Conservation (phyloP, 208 protist genomes). For the Acanthamoeba healyi region DNA sequence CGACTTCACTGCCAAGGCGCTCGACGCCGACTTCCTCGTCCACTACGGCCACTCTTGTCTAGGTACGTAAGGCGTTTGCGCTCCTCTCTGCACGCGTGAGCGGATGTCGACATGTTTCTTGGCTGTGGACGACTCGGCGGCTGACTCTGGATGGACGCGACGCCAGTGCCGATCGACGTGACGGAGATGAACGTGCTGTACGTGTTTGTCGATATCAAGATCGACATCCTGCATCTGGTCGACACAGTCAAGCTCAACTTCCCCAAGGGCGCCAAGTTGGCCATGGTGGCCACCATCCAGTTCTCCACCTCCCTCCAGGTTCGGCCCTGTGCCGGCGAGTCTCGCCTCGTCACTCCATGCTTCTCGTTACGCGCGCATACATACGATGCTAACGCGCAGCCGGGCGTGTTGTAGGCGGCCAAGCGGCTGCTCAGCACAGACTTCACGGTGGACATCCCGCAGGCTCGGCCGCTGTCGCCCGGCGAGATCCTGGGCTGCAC, state of each 20-base stretch:
- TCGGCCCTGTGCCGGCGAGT: too few relatives aligned
- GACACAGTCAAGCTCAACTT: conserved; percentile 96
- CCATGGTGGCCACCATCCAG: conserved; percentile 97
- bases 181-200: conserved; percentile 97
- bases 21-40: conserved; percentile 98
- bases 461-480: conserved; percentile 96
- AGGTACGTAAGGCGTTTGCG: too few relatives aligned
- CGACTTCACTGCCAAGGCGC: conserved; percentile 96
- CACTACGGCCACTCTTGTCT: conserved; percentile 99
- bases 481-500: conserved; percentile 99
- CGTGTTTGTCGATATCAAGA: conserved; percentile 99
- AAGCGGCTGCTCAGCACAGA: conserved; percentile 91
- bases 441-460: conserved; percentile 93
- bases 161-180: conserved; percentile 88
- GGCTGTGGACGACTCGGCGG: too few relatives aligned
- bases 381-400: too few relatives aligned
- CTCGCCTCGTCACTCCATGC: conserved; percentile 33
- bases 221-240: conserved; percentile 98
- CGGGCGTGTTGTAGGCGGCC: conserved; percentile 84
- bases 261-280: conserved; percentile 89
- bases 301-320: conserved; percentile 96
- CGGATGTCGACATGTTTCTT: too few relatives aligned
- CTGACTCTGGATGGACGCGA: too few relatives aligned
- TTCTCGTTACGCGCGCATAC: too few relatives aligned
- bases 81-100: too few relatives aligned